Evolutionary conservation across 2,329 filamentous ascomycete genomes (phyloP), one percentile per base, ranked within the genome.

Genomic region (Myriangium duriaei): DNA sequence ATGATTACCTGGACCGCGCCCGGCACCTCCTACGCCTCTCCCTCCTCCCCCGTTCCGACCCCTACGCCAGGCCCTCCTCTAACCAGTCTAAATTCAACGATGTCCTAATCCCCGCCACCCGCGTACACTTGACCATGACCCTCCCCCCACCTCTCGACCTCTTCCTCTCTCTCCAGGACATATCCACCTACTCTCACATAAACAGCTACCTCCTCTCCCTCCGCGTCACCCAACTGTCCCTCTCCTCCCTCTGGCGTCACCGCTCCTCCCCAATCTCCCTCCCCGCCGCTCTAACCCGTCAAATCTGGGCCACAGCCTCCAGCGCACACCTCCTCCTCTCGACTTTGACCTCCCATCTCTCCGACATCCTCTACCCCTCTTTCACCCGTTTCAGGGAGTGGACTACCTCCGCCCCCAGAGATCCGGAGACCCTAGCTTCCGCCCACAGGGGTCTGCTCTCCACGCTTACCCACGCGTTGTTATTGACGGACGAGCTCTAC

Each of bases 241-340:
- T 96, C 1, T 81, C 83, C 1, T 76, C 83, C 47, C 63, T 96
- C 1, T 96, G 91, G 87, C 87, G 85, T 54, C 78, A 82, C 44
- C 84, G 79, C 4, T 74, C 76, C 1, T 13, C n/a, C 18, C 32
- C 11, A 16, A 15, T 10, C 16, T 15, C 12, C 14, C 15, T 16
- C 69, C 81, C 9, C 72, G 85, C 17, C 62, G 72, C 47, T 21
- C 70, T 73, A 1, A 81, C 93, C 69, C 76, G 91, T 11, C 80
- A 77, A 45, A 73, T 88, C 1, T 98, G 91, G 91, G 88, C 86
- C 0, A 92, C 84, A 0, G 80, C 81, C 48, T 86, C 82, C 51
- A 82, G 86, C 2, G 80, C 84, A 1, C 74, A 93, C 3, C 95
- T 94, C 61, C 81, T 96, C 48, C 67, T 96, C 3, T 84, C 82